Conservation (phyloP, 2,329 filamentous ascomycete genomes). For the Monosporascus sp. region DNA sequence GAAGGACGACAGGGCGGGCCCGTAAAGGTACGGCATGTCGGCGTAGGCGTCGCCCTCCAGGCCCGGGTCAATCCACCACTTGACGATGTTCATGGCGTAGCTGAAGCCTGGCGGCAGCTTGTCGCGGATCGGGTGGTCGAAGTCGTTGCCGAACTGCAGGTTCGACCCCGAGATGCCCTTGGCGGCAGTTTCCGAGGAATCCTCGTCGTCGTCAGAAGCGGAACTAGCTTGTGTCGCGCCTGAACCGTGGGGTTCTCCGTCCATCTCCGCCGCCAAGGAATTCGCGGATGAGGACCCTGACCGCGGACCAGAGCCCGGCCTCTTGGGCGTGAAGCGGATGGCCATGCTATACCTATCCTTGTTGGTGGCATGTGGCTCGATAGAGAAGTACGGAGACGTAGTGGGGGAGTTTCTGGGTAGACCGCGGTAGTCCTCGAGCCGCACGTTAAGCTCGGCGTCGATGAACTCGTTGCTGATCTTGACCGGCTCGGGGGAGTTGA, state of each 20-base stretch:
- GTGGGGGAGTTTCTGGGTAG: conserved; percentile 64
- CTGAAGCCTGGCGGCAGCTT: conserved; percentile 80
- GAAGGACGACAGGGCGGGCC: conserved; percentile 72
- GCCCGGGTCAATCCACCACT: conserved; percentile 86
- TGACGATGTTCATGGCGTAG: conserved; percentile 77
- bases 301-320: conserved; percentile 14
- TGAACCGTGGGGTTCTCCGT: too few species aligned
- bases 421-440: conserved; percentile 64
- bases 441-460: conserved; percentile 64
- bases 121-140: conserved; percentile 84
- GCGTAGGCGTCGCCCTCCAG: conserved; percentile 86
- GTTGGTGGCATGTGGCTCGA: conserved; percentile 58
- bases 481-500: conserved; percentile 64
- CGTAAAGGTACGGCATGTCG: conserved; percentile 81
- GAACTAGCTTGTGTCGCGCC: not conserved
- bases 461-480: conserved; percentile 59
- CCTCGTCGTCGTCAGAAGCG: conserved; percentile 2
- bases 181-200: conserved; percentile 7
- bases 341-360: conserved; percentile 80
- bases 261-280: too few species aligned
- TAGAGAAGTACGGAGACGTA: conserved; percentile 72
- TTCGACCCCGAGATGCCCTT: conserved; percentile 61
- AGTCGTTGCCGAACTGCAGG: conserved; percentile 92
- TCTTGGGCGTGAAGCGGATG: conserved; percentile 71
- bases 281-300: too few species aligned